phyloP scores from a whole-genome alignment of 768 basidiomycete species.

The Suillus lakei region DNA sequence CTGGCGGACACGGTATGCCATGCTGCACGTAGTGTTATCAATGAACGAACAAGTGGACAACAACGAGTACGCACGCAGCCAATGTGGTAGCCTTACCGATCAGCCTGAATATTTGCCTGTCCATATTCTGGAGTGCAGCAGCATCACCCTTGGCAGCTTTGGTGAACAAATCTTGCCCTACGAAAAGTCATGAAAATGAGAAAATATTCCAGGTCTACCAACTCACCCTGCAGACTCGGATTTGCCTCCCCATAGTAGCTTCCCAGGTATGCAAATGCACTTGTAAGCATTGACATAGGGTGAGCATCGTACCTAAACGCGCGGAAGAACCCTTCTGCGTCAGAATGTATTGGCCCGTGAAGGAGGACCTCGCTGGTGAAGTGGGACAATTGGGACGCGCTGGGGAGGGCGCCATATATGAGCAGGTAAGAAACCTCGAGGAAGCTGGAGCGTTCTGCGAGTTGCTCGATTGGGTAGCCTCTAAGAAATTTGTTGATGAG shows the following conservation, averaged over 20 bases:
- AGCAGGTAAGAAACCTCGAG: conserved; percentile 86
- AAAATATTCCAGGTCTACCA: not conserved
- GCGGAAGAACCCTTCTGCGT: conserved; percentile 70
- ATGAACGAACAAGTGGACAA: not conserved
- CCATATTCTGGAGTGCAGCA: conserved; percentile 77
- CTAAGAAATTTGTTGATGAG: conserved; percentile 39
- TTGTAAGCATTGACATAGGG: conserved; percentile 89
- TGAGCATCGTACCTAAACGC: conserved; percentile 90
- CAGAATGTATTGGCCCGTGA: conserved; percentile 70
- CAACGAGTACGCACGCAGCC: conserved; percentile 63
- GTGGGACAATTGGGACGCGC: conserved; percentile 55
- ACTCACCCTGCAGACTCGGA: conserved; percentile 79
- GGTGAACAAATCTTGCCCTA: conserved; percentile 82
- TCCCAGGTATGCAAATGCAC: conserved; percentile 86
- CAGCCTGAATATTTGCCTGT: conserved; percentile 89
- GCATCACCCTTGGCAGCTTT: conserved; percentile 67
- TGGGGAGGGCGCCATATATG: conserved; percentile 85
- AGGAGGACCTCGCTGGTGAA: conserved; percentile 82
- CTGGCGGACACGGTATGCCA: conserved; percentile 93
- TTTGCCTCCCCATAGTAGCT: conserved; percentile 90
- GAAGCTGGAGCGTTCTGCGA: conserved; percentile 79
- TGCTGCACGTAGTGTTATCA: conserved; percentile 45
- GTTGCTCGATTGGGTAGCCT: conserved; percentile 93
- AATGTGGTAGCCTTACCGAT: conserved; percentile 90
- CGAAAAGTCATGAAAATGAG: not conserved